Conservation (phyloP, 176 grass and related monocot genomes). For the Bromus sterilis region DNA sequence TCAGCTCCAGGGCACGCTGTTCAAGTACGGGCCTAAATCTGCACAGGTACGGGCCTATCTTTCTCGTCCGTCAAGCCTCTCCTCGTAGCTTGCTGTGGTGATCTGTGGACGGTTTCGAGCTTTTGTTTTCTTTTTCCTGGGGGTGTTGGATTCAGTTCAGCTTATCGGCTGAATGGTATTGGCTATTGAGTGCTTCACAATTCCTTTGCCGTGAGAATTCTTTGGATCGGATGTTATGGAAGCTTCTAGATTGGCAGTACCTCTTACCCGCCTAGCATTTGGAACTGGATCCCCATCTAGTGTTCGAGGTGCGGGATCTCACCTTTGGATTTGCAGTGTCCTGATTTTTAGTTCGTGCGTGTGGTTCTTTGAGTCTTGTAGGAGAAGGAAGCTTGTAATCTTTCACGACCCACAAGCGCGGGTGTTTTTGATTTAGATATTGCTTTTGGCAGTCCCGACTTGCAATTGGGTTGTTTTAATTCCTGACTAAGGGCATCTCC, state of each 20-base stretch:
- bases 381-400: not conserved
- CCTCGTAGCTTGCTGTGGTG: not conserved
- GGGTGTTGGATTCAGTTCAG: not conserved
- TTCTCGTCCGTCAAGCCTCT: not conserved
- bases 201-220: not conserved
- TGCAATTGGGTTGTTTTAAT: not conserved
- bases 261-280: not conserved
- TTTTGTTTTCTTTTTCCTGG: not conserved
- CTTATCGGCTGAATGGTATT: not conserved
- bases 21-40: conserved; percentile 90
- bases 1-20: conserved; percentile 58
- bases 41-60: conserved; percentile 51
- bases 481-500: not conserved
- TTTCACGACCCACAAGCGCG: not conserved
- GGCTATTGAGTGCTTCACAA: not conserved
- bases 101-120: not conserved
- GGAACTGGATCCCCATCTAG: not conserved
- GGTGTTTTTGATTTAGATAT: not conserved
- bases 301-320: conserved; percentile 1
- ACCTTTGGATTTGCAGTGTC: not conserved
- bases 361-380: conserved; percentile 5
- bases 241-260: not conserved
- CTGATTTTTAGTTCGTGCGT: conserved; percentile 17
- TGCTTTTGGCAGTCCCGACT: not conserved
- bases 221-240: not conserved